Evolutionary conservation across 164 flowering plant species (phyloP), one percentile per base, ranked within the genome.

Genomic region (Vitis vinifera): DNA sequence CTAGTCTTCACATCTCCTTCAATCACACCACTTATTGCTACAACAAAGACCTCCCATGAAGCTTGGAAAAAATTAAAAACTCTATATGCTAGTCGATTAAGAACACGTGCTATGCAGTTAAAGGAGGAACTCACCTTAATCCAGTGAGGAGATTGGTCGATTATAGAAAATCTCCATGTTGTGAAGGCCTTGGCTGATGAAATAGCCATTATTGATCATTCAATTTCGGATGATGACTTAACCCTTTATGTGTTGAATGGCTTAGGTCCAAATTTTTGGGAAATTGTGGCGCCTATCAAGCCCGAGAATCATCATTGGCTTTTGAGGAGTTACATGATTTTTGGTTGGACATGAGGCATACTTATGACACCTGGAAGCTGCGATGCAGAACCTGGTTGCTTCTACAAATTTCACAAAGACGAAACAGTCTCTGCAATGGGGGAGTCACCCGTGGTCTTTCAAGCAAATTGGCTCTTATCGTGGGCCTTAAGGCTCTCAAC

Each of bases 71-170:
- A 65, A 15, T 10, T 51, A 13, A 65, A 65, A 5, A 65, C 5
- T 10, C 16, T 65, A 23, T 65, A 65, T 65, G 67, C 16, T 51
- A 65, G 57, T 13, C 14, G n/a, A 51, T 65, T 57, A 16, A 50
- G 44, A 31, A 31, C 44, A 3, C 4, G 44, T 3, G 44, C 44
- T 31, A 2, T 2, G 44, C 6, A 19, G 15, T 23, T 65, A 17
- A 51, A 50, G 16, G 67, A 65, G 37, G 47, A 65, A 23, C 67
- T 65, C 53, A 50, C 56, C 47, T 19, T 19, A 19, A 65, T 65
- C 53, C 56, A 65, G 11, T 31, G 57, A 3, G 44, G 44, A 31
- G 6, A 3, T 31, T 3, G 44, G 4, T 31, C 44, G 6, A 31
- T 31, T 6, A 4, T 47, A 3, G 47, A 64, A 1, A 12, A 49